Evolutionary conservation across 148 eudicot species (phyloP).

Genomic region (Amaranthus hypochondriacus): DNA sequence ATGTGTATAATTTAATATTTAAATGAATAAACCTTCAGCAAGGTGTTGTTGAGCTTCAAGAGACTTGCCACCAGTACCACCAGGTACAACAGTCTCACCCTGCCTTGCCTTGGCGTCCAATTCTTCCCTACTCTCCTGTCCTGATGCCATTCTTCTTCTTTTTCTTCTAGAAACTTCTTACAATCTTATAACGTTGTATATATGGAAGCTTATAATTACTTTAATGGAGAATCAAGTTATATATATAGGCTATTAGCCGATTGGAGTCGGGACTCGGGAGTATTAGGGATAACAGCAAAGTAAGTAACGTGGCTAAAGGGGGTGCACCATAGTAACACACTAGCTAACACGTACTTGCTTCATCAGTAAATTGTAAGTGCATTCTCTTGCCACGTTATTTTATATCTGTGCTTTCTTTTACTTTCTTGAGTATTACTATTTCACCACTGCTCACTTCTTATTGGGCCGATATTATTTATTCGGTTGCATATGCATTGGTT

Average conservation of each 20-base stretch:
- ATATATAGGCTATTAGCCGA: too few relatives aligned
- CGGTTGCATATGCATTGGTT: neutral
- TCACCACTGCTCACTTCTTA: slow-evolving; percentile 12
- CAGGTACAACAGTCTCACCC: slow-evolving; percentile 36
- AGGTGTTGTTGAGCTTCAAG: slow-evolving; percentile 33
- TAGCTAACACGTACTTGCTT: slow-evolving; percentile 17
- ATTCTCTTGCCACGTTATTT: slow-evolving; percentile 16
- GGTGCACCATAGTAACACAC: neutral
- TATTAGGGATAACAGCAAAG: neutral
- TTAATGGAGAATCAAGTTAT: too few relatives aligned
- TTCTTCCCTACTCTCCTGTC: slow-evolving; percentile 30
- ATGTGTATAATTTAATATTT: too few relatives aligned
- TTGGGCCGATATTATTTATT: slow-evolving; percentile 12
- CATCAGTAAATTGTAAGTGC: neutral
- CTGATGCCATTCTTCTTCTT: slow-evolving; percentile 30
- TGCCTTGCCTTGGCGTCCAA: slow-evolving; percentile 42
- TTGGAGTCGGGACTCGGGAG: too few relatives aligned
- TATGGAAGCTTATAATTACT: too few relatives aligned
- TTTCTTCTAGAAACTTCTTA: neutral
- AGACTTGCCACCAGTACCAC: slow-evolving; percentile 35
- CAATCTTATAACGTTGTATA: too few relatives aligned
- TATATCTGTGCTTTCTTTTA: neutral
- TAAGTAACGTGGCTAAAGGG: slow-evolving; percentile 21
- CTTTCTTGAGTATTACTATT: neutral
- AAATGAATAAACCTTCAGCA: slow-evolving; percentile 20